These are phyloP conservation scores for Populus alba DNA, from an alignment of 345 rosid genomes.

Conservation along the genomic window DNA sequence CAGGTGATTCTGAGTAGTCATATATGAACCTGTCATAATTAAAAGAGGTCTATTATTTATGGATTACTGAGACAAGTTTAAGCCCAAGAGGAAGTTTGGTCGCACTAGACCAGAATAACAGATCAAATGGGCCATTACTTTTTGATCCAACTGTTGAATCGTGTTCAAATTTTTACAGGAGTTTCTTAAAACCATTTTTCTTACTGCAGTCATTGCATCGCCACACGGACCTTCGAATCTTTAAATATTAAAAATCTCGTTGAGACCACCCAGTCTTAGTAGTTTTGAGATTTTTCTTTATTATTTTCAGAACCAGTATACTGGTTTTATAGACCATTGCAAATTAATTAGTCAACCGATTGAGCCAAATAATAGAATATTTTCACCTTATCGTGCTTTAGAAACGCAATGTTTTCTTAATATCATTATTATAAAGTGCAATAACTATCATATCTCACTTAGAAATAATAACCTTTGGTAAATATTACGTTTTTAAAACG, in stretches of 20 bases:
- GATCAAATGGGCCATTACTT: no score
- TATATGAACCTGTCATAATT: fast-evolving
- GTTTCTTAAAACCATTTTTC: fast-evolving
- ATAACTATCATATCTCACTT: no score
- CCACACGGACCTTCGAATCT: fast-evolving
- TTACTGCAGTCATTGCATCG: fast-evolving
- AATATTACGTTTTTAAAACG: fast-evolving
- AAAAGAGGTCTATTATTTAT: no score
- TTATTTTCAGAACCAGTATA: fast-evolving
- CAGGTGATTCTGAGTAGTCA: fast-evolving
- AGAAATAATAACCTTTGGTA: fast-evolving
- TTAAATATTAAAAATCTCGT: no score
- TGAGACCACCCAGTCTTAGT: fast-evolving
- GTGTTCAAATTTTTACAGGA: no score
- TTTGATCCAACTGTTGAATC: fast-evolving
- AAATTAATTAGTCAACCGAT: no score
- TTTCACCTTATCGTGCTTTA: fast-evolving
- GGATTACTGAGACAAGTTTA: fast-evolving
- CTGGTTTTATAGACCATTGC: fast-evolving
- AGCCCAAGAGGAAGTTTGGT: fast-evolving
- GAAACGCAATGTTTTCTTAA: fast-evolving
- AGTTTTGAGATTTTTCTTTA: no score
- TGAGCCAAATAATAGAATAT: fast-evolving
- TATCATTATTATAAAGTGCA: fast-evolving
- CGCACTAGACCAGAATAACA: no score